Percentiles rank a stretch among this genome's conserved stretches.
Evolutionary conservation across 2,329 filamentous ascomycete genomes (phyloP).

Genomic region (Calonectria pauciramosa): DNA sequence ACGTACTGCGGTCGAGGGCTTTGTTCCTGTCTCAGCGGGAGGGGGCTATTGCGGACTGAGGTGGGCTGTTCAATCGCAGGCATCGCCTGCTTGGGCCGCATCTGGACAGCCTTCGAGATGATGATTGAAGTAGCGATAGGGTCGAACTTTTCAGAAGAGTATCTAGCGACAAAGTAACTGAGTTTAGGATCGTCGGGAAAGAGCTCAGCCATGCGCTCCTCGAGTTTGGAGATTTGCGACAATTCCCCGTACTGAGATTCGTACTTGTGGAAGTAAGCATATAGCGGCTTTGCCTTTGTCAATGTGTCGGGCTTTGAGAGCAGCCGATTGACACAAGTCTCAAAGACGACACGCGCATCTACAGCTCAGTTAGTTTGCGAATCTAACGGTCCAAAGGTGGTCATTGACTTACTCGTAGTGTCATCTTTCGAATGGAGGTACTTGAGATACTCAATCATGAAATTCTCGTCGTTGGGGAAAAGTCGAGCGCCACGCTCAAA

Average conservation of each 20-base stretch:
- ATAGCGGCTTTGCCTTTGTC: conserved; percentile 85
- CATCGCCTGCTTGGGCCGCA: conserved; percentile 72
- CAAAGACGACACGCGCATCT: conserved; percentile 97
- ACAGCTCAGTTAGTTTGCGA: conserved; percentile 35
- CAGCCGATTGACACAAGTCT: conserved; percentile 89
- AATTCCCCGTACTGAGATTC: conserved; percentile 96
- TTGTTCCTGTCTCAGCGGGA: conserved; percentile 51
- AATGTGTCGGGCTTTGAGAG: conserved; percentile 81
- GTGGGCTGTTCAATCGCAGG: conserved; percentile 67
- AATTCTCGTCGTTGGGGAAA: conserved; percentile 93
- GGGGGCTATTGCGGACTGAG: conserved; percentile 62
- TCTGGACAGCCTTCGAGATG: conserved; percentile 84
- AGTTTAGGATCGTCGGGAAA: conserved; percentile 89
- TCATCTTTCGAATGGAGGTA: conserved; percentile 94
- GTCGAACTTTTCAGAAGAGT: conserved; percentile 80
- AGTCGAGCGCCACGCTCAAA: conserved; percentile 94
- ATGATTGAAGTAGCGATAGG: conserved; percentile 86
- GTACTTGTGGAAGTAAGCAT: conserved; percentile 93
- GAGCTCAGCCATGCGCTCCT: conserved; percentile 93
- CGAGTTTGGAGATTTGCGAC: conserved; percentile 89
- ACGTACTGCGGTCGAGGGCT: conserved; percentile 65
- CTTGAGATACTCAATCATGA: conserved; percentile 96
- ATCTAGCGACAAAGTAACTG: conserved; percentile 81
- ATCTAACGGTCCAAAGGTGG: background rate
- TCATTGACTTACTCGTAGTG: conserved; percentile 80